Conservation (phyloP, 1,284 basidiomycete species). For the Boletus albobrunnescens region DNA sequence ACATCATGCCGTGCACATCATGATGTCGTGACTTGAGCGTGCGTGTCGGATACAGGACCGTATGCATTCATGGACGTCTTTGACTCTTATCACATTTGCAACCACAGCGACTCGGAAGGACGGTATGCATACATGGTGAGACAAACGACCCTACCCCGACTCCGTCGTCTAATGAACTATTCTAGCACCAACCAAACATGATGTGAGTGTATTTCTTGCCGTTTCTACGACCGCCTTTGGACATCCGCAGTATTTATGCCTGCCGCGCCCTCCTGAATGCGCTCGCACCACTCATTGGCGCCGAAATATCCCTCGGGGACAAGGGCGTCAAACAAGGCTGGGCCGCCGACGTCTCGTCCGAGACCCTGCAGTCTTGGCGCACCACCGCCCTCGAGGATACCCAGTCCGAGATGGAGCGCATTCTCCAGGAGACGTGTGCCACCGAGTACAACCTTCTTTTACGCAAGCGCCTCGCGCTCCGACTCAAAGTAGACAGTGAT, state of each 20-base stretch:
- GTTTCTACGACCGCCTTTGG: not conserved
- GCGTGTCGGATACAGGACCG: slow-evolving; percentile 49
- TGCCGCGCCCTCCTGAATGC: slow-evolving; percentile 71
- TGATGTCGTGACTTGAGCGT: not conserved
- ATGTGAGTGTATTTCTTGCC: slow-evolving; percentile 38
- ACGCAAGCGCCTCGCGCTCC: slow-evolving; percentile 77
- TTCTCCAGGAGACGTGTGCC: slow-evolving; percentile 53
- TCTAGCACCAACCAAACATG: slow-evolving; percentile 53
- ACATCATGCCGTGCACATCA: not conserved
- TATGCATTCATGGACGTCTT: slow-evolving; percentile 96
- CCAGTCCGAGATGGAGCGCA: slow-evolving; percentile 55
- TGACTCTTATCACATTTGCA: slow-evolving; percentile 85
- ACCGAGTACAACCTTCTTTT: slow-evolving; percentile 62
- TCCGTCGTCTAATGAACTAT: slow-evolving; percentile 6
- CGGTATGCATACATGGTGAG: slow-evolving; percentile 81
- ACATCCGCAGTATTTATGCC: slow-evolving; percentile 60
- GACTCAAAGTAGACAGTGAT: slow-evolving; percentile 51
- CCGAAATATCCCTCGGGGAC: slow-evolving; percentile 55
- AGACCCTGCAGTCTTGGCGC: slow-evolving; percentile 61
- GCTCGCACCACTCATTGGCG: slow-evolving; percentile 79
- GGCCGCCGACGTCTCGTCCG: slow-evolving; percentile 52
- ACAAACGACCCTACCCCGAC: not conserved
- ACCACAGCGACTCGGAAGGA: slow-evolving; percentile 85
- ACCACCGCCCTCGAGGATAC: slow-evolving; percentile 49
- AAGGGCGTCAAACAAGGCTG: slow-evolving; percentile 59